These are phyloP conservation scores for Tetrapisispora taiwanensis DNA, from an alignment of 805 yeast genomes.

Conservation along the genomic window DNA sequence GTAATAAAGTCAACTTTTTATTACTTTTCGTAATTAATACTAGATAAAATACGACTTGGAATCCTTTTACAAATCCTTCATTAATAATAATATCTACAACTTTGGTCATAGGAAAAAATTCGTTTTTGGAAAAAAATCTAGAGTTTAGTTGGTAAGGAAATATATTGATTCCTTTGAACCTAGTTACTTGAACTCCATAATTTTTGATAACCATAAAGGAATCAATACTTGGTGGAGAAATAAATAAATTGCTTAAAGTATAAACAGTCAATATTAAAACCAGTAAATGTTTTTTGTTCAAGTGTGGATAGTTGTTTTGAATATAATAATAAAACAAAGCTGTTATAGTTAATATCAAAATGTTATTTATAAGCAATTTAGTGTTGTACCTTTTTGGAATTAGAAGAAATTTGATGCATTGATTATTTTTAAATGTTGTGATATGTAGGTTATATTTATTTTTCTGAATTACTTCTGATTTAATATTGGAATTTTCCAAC, in stretches of 20 bases:
- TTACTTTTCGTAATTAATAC: conserved; percentile 43
- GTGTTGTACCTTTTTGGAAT: conserved; percentile 4
- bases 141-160: conserved; percentile 15
- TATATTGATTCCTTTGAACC: conserved; percentile 15
- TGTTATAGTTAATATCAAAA: not conserved
- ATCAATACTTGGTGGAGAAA: conserved; percentile 17
- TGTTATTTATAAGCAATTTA: not conserved
- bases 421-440: conserved; percentile 4
- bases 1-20: conserved; percentile 24
- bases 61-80: conserved; percentile 57
- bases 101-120: conserved; percentile 47
- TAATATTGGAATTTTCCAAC: not conserved
- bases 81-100: conserved; percentile 60
- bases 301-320: not conserved
- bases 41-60: conserved; percentile 56
- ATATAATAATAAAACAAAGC: not conserved
- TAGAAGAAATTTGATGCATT: conserved; percentile 9
- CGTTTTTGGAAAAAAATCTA: conserved; percentile 5
- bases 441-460: conserved; percentile 5
- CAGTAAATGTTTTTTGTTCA: not conserved
- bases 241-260: not conserved
- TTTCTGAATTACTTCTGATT: not conserved
- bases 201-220: conserved; percentile 16
- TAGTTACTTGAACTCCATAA: conserved; percentile 21
- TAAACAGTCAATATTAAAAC: not conserved